These are phyloP conservation scores for Diaporthe vexans DNA, from an alignment of 2,329 filamentous ascomycete genomes.

Conservation along the genomic window DNA sequence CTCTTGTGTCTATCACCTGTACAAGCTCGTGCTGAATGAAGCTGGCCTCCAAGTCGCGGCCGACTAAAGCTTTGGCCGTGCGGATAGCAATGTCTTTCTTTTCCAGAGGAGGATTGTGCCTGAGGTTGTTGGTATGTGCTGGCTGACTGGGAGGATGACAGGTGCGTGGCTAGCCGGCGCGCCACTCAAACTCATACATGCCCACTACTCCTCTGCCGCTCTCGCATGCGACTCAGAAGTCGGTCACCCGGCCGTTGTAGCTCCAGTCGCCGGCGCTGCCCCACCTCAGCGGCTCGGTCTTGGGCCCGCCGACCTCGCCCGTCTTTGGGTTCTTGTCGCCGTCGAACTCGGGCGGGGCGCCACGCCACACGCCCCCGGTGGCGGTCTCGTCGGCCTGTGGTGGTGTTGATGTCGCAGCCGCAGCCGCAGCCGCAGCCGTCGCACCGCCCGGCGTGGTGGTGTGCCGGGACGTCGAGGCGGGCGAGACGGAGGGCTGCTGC, in stretches of 20 bases:
- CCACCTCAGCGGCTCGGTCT: constrained; percentile 96
- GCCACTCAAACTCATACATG: neutral
- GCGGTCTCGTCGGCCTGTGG: constrained; percentile 61
- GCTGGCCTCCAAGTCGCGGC: neutral
- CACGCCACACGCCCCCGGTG: constrained; percentile 77
- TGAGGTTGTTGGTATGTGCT: neutral
- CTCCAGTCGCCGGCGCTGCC: constrained; percentile 84
- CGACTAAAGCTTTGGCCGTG: neutral
- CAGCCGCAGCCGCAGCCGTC: constrained; percentile 37
- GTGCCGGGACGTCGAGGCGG: constrained; percentile 46
- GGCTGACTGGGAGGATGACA: neutral
- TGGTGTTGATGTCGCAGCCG: constrained; percentile 41
- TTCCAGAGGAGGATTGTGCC: neutral
- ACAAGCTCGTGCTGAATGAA: neutral
- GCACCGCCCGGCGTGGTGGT: constrained; percentile 47
- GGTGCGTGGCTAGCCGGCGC: neutral
- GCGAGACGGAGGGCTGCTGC: constrained; percentile 41
- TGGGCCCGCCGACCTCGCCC: constrained; percentile 94
- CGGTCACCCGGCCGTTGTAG: constrained; percentile 94
- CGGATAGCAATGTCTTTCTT: neutral
- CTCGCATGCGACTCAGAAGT: constrained; percentile 68
- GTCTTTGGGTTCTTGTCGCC: constrained; percentile 94
- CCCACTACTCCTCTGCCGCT: neutral
- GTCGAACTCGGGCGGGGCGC: constrained; percentile 90
- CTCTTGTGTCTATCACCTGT: neutral